A percentile compares a stretch with the other conserved stretches of the same genome.
Conservation (phyloP, 2,329 filamentous ascomycete species). For the Neoscytalidium dimidiatum region DNA sequence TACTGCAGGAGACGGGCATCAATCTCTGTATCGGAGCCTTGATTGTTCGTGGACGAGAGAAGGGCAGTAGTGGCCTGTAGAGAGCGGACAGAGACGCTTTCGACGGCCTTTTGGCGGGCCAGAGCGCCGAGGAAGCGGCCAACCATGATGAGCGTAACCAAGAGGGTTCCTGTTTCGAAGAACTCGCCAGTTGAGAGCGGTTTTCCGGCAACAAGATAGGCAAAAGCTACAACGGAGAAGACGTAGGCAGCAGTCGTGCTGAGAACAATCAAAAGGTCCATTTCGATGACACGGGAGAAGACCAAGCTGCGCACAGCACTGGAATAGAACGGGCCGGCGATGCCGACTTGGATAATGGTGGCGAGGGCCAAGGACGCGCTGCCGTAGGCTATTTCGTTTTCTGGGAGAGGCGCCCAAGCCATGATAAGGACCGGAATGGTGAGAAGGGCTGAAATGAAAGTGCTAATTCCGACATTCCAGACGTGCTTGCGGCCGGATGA, state of each 20-base stretch:
- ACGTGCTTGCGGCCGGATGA: constrained; percentile 37
- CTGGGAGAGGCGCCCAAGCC: constrained; percentile 63
- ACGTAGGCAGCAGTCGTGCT: constrained; percentile 67
- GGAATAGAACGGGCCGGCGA: constrained; percentile 67
- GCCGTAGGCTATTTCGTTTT: constrained; percentile 48
- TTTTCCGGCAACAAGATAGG: constrained; percentile 35
- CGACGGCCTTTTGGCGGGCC: constrained; percentile 52
- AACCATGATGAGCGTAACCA: constrained; percentile 56
- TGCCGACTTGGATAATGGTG: constrained; percentile 63
- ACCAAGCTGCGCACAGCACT: constrained; percentile 62
- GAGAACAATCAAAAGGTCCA: constrained; percentile 68
- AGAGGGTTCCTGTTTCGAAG: constrained; percentile 58
- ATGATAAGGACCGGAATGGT: constrained; percentile 59
- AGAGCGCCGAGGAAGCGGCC: constrained; percentile 54
- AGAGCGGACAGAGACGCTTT: constrained; percentile 54
- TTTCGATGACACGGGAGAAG: constrained; percentile 62
- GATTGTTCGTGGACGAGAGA: constrained; percentile 44
- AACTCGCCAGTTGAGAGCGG: constrained; percentile 45
- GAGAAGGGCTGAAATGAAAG: constrained; percentile 41
- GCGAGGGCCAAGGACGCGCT: constrained; percentile 63
- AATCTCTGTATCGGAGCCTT: constrained; percentile 48
- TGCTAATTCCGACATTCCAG: constrained; percentile 28
- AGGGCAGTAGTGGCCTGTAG: constrained; percentile 60
- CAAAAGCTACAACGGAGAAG: constrained; percentile 58
- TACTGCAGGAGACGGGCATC: constrained; percentile 70